Evolutionary conservation across 208 protist species (phyloP), one percentile per base, ranked within the genome.

Genomic region (Acanthamoeba royreba): DNA sequence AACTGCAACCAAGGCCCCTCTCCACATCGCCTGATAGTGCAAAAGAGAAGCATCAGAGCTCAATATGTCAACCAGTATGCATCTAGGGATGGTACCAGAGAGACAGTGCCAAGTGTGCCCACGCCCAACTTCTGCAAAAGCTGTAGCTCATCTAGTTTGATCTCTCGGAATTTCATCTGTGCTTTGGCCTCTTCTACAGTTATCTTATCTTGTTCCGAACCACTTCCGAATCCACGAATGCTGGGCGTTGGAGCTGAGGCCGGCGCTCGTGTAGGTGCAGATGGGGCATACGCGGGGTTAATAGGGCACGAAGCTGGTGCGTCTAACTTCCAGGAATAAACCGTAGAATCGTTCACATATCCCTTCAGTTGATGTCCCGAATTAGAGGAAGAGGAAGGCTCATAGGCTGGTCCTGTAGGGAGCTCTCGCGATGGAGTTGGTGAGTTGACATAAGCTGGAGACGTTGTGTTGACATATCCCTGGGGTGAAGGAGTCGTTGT

Each of bases 121-220:
- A 43, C 46, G 42, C 72, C 72, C 25, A 83, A n/a, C 72, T 83
- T 83, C 11, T 53, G n/a, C 43, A 83, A 43, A 35, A 83, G 31
- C 31, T 83, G 72, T 8, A 83, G 31, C 43, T 83, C 72, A 43
- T 83, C 19, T 22, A 53, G 52, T n/a, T 25, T 49, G 72, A 83
- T 83, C 38, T 83, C 72, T 38, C 72, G 72, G 72, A 83, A 83
- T 43, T 83, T 83, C 72, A 53, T 83, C 72, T 49, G n/a, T 38
- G 72, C 72, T 43, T 83, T 46, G 72, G 72, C 19, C 72, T 83
- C 72, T 43, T 83, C 72, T 38, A 83, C 19, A 43, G 42, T 83
- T 22, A 83, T 15, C 72, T 53, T 83, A 38, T 83, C 72, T 43
- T 83, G 72, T 25, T 83, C 72, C 25, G 42, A 3, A 13, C 72